Base-by-base conservation (phyloP, 2,329 filamentous ascomycete genomes). In the Rosellinia necatrix region DNA sequence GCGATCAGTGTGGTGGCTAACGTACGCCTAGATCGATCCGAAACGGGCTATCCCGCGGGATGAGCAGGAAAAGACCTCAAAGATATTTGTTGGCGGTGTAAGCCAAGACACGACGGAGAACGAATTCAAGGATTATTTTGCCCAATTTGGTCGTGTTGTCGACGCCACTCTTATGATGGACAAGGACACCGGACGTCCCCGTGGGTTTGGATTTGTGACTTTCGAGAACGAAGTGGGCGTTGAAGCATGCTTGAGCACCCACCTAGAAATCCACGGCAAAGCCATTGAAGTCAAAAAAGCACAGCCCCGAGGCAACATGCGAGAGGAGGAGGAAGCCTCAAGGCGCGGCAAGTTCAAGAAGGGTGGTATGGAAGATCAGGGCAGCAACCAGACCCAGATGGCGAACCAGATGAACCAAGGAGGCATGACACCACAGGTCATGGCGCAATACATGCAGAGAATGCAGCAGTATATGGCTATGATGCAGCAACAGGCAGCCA, bases 151-250 rank as follows among this genome's bases (percentile, higher is more conserved):
- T 24, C 88, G 93, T 59, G 94, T 99, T 17, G 88, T 99, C 34
- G 94, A 99, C 75, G 94, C 94, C 2, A 99, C 94, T 0, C 85
- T 99, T 2, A 99, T 99, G 94, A 99, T 99, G 87, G 94, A 99
- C 73, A 99, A 99, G 76, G 94, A 99, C 73, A 99, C 94, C 1
- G 94, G 94, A n/a, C 86, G 94, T 35, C 94, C 94, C 2, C 84
- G 94, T 70, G 94, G 94, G 1, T 99, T 99, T 69, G 94, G 94
- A 12, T 99, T 99, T 72, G 94, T 99, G 49, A 99, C 94, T 0
- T 99, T 99, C 66, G 94, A 99, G 75, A 96, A 88, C 64, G 94
- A 99, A 69, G 87, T 91, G 13, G 94, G 94, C 15, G 94, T 99
- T 40, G 94, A 99, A 63, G 89, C 90, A 29, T 96, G 92, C 58